Evolutionary conservation across 768 basidiomycete genomes (phyloP).

Genomic region (Kwoniella bestiolae): DNA sequence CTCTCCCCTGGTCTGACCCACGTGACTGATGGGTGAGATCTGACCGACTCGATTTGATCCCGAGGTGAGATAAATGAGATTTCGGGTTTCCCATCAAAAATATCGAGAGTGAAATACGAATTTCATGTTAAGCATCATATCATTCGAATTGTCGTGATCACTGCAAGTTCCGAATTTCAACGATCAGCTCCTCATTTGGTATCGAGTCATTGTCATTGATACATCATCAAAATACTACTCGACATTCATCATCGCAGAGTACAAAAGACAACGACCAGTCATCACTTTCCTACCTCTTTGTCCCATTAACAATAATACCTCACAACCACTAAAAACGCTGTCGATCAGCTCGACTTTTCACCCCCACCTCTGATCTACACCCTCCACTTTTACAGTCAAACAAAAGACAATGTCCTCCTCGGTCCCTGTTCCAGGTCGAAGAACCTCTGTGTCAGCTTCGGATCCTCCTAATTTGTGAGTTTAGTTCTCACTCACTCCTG

Average conservation of each 20-base stretch:
- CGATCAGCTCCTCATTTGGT: not conserved
- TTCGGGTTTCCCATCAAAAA: not conserved
- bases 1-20: too few relatives aligned
- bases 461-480: constrained; percentile 54
- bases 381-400: constrained; percentile 6
- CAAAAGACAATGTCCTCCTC: constrained; percentile 33
- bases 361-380: not conserved
- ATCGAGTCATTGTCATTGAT: not conserved
- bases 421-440: constrained; percentile 37
- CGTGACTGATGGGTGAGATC: not conserved
- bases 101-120: not conserved
- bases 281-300: not conserved
- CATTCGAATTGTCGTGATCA: constrained; percentile 8
- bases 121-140: not conserved
- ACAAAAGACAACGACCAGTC: not conserved
- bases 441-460: constrained; percentile 56
- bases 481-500: not conserved
- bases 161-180: constrained; percentile 7
- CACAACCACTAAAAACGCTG: not conserved
- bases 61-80: not conserved
- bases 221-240: not conserved
- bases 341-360: constrained; percentile 5
- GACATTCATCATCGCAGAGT: not conserved
- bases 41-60: constrained; percentile 1
- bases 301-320: not conserved